Conservation (phyloP, 345 rosid species). For the Hibiscus syriacus region DNA sequence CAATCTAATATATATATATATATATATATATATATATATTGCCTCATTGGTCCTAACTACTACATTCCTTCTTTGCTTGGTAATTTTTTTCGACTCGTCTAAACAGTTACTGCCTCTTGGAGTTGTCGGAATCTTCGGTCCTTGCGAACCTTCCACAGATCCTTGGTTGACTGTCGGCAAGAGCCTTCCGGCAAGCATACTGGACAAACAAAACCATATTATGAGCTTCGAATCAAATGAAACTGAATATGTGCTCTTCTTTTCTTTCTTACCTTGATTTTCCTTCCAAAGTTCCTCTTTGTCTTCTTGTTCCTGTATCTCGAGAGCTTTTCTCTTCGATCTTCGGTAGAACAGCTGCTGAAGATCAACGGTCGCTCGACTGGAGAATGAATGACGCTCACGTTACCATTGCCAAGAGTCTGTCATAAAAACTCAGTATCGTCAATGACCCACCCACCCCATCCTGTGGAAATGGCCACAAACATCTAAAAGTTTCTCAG, state of each 20-base stretch:
- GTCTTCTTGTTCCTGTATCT: conserved; percentile 88
- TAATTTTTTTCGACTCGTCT: neutral
- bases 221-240: neutral
- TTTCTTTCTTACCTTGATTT: conserved; percentile 82
- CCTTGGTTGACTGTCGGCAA: conserved; percentile 97
- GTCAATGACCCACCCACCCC: conserved; percentile 34
- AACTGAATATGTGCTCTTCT: neutral
- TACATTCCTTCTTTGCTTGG: conserved; percentile 6
- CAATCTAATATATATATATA: conserved; percentile 2
- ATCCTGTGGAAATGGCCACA: conserved; percentile 44
- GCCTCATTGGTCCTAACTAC: conserved; percentile 18
- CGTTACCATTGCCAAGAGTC: conserved; percentile 53
- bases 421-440: conserved; percentile 46
- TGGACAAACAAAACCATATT: conserved; percentile 24
- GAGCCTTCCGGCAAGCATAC: conserved; percentile 99
- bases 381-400: conserved; percentile 46
- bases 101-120: conserved; percentile 35
- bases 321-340: conserved; percentile 85
- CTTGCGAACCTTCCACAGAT: conserved; percentile 98
- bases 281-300: conserved; percentile 93
- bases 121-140: conserved; percentile 52
- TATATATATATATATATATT: neutral
- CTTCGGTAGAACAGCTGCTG: conserved; percentile 54
- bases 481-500: conserved; percentile 24
- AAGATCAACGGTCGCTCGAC: conserved; percentile 38